A percentile compares a stretch with the other conserved stretches of the same genome.
These are phyloP conservation scores for Avena atlantica DNA, from an alignment of 176 grass and related monocot species.

Conservation along the genomic window DNA sequence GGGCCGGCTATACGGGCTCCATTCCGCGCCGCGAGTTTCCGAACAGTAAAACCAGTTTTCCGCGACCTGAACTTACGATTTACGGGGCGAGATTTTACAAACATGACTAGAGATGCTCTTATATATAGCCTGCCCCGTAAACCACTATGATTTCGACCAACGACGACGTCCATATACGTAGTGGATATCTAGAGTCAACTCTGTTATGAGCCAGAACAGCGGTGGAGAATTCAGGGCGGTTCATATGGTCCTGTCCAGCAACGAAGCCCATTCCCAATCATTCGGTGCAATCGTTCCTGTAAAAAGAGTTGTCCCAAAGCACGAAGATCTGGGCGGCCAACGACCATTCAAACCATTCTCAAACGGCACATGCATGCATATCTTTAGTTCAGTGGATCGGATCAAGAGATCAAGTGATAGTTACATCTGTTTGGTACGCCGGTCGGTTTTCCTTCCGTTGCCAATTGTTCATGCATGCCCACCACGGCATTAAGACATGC, in stretches of 20 bases:
- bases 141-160: background rate
- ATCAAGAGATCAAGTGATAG: background rate
- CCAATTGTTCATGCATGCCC: background rate
- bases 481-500: background rate
- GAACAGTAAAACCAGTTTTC: too few species aligned
- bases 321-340: background rate
- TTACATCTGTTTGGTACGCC: background rate
- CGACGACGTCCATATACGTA: background rate
- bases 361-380: background rate
- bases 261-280: slow-evolving; percentile 25
- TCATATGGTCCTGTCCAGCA: background rate
- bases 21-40: too few species aligned
- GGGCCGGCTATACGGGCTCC: too few species aligned
- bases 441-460: background rate
- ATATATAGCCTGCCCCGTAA: too few species aligned
- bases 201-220: background rate
- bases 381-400: background rate
- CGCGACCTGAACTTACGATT: too few species aligned
- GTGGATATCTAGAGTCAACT: too few species aligned
- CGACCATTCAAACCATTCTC: background rate
- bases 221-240: background rate
- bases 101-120: too few species aligned
- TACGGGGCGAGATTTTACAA: too few species aligned
- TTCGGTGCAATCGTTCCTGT: background rate
- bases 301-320: background rate